These are phyloP conservation scores for Aspergillus conjunctus DNA, from an alignment of 495 filamentous ascomycete species.

Conservation along the genomic window DNA sequence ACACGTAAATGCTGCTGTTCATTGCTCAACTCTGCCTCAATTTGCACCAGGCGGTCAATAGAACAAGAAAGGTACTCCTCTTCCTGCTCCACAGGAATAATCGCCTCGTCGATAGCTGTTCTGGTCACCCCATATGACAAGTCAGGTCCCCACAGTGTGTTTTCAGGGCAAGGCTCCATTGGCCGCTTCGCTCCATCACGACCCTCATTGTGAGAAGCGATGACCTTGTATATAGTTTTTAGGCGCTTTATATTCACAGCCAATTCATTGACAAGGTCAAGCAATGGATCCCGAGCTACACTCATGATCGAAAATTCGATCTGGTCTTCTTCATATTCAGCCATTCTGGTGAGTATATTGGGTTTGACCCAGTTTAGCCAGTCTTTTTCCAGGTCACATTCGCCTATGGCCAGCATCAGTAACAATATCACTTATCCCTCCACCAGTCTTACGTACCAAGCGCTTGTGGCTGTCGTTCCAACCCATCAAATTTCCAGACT, in stretches of 20 bases:
- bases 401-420: conserved; percentile 26
- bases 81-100: conserved; percentile 20
- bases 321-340: conserved; percentile 53
- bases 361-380: conserved; percentile 54
- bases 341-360: conserved; percentile 53
- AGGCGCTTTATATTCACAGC: conserved; percentile 49
- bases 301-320: conserved; percentile 61
- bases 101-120: conserved; percentile 35
- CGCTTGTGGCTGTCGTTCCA: conserved; percentile 70
- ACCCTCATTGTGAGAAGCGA: conserved; percentile 24
- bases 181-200: not conserved
- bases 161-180: conserved; percentile 15
- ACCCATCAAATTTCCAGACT: conserved; percentile 89
- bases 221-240: conserved; percentile 35
- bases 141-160: conserved; percentile 38
- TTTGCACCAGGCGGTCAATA: conserved; percentile 28
- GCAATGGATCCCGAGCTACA: conserved; percentile 55
- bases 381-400: conserved; percentile 39
- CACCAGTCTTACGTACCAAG: conserved; percentile 56
- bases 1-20: conserved; percentile 39
- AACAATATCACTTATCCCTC: not conserved
- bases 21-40: conserved; percentile 34
- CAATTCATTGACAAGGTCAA: conserved; percentile 42
- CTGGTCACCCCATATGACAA: conserved; percentile 37
- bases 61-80: conserved; percentile 27